phyloP scores from a whole-genome alignment of 2,329 filamentous ascomycete genomes.

The Apiospora koreana region DNA sequence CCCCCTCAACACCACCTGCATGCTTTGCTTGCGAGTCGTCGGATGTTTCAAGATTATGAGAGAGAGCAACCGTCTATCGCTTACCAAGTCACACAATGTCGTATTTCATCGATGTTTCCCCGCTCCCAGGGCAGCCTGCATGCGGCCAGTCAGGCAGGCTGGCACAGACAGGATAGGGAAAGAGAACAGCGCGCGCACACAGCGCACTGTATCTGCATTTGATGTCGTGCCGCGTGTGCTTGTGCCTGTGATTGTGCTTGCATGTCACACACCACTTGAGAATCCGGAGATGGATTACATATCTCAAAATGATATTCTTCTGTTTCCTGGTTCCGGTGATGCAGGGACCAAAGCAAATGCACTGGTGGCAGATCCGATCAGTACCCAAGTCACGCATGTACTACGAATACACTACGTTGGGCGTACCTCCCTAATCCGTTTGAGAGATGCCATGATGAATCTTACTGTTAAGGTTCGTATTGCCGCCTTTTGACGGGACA shows the following conservation, averaged over 20 bases:
- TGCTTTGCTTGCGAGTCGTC: not conserved
- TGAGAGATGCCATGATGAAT: not conserved
- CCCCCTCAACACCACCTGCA: not conserved
- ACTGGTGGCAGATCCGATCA: conserved; percentile 4
- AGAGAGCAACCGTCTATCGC: not conserved
- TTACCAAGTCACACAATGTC: conserved; percentile 10
- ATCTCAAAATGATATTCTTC: not conserved
- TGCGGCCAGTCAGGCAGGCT: not conserved
- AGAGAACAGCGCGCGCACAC: not conserved
- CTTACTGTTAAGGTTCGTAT: not conserved
- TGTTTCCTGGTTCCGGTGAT: conserved; percentile 1
- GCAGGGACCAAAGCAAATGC: conserved; percentile 5
- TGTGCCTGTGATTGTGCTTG: not conserved
- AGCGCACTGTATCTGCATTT: not conserved
- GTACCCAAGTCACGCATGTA: not conserved
- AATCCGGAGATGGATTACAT: not conserved
- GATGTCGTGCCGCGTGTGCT: not conserved
- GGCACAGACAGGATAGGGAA: not conserved
- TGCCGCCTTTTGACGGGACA: not conserved
- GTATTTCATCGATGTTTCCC: not conserved
- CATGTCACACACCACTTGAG: not conserved
- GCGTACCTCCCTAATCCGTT: not conserved
- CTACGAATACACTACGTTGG: not conserved
- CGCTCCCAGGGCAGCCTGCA: conserved; percentile 7
- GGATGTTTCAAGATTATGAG: conserved; percentile 9